A percentile compares a stretch with the other conserved stretches of the same genome.
Conservation (phyloP, 805 yeast species). For the Yamadazyma takamatsuzukensis region DNA sequence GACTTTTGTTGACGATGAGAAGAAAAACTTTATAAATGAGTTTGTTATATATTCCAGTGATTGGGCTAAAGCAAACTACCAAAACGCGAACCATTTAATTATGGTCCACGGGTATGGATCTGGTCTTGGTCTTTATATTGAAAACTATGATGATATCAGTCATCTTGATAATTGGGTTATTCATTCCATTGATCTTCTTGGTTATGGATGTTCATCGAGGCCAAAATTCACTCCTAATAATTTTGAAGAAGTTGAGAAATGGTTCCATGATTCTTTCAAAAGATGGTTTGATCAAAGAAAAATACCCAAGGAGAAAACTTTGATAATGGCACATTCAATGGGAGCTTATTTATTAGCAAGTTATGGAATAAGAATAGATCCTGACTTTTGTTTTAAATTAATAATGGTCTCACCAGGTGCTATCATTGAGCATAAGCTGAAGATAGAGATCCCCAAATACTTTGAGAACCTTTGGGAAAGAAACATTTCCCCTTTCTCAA, state of each 20-base stretch:
- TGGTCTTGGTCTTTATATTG: conserved; percentile 42
- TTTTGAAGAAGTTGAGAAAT: conserved; percentile 50
- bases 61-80: conserved; percentile 14
- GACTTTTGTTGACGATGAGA: conserved; percentile 21
- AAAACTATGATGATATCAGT: conserved; percentile 29
- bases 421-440: conserved; percentile 47
- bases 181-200: conserved; percentile 84
- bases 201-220: conserved; percentile 87
- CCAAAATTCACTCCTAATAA: conserved; percentile 49
- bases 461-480: conserved; percentile 80
- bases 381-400: conserved; percentile 60
- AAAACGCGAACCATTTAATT: conserved; percentile 31
- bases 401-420: conserved; percentile 92
- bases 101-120: conserved; percentile 46
- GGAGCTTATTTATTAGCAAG: conserved; percentile 81
- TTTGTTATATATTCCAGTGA: conserved; percentile 36
- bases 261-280: conserved; percentile 63
- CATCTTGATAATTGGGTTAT: conserved; percentile 55
- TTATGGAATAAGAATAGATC: conserved; percentile 56
- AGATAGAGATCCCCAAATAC: conserved; percentile 65
- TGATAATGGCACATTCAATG: conserved; percentile 82
- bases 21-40: conserved; percentile 35
- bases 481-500: conserved; percentile 78
- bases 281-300: conserved; percentile 57
- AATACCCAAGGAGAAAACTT: conserved; percentile 36